Evolutionary conservation across 208 protist species (phyloP), one percentile per base, ranked within the genome.

Genomic region (Leishmania tropica): DNA sequence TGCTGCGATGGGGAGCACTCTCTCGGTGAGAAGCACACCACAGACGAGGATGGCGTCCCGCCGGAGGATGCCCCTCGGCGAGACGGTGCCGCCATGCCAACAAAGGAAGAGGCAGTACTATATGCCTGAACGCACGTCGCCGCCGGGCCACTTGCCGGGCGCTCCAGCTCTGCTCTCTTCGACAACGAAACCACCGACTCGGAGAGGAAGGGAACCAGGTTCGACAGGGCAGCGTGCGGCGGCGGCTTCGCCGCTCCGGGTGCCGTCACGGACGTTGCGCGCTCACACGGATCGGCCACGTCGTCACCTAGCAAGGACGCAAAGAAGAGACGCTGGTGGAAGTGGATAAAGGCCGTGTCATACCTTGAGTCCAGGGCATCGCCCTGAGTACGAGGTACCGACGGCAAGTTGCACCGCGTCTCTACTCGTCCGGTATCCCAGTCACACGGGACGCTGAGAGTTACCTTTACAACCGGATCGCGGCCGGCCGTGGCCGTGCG

Each of bases 371-470:
- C 56, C 24, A 47, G 31, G 8, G 51, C 37, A n/a, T 70, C 35
- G 6, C 11, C 40, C 21, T 42, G 2, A 7, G 31, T 42, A 42
- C 5, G 31, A 28, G 47, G 76, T 1, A 73, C n/a, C 2, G 31
- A 51, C 11, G 60, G 73, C 51, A 85, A 51, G 15, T 21, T 68
- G 67, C 82, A 85, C 10, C 35, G 51, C 6, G 79, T 65, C 13
- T 51, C n/a, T 21, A 79, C 51, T 13, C 28, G 72, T 3, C 78
- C 82, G 31, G 45, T 45, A 54, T 82, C 74, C 82, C 82, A 85
- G 78, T 85, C 82, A 40, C 68, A 31, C 1, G 78, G 78, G 4
- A 79, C 56, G 13, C 31, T 3, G 10, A 85, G 77, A 10, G 19
- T 45, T 47, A 85, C 28, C 24, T 37, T 31, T 45, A 85, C 74